Evolutionary conservation across 768 basidiomycete genomes (phyloP).

Genomic region (Phylloporus sp.): DNA sequence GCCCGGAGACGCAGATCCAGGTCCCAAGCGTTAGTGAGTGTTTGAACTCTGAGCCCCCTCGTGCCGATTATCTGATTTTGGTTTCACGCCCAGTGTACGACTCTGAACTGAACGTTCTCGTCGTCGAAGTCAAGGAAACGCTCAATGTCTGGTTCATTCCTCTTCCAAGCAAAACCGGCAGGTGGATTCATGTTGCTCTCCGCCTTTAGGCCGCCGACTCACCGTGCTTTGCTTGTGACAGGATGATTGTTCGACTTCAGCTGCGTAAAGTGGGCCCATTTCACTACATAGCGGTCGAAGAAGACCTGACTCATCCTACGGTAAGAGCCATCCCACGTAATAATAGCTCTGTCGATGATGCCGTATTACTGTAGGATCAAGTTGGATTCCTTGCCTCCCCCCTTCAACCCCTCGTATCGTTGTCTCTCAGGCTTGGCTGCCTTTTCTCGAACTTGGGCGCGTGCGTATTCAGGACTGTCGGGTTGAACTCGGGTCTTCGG

Average conservation of each 20-base stretch:
- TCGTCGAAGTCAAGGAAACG: slow-evolving; percentile 48
- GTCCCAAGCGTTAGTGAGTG: slow-evolving; percentile 43
- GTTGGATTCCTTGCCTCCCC: slow-evolving; percentile 20
- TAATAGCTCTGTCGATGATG: not conserved
- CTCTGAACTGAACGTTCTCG: slow-evolving; percentile 33
- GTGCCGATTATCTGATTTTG: not conserved
- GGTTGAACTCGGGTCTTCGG: slow-evolving; percentile 19
- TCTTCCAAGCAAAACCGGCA: slow-evolving; percentile 42
- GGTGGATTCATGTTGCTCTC: slow-evolving; percentile 32
- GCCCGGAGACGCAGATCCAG: slow-evolving; percentile 41
- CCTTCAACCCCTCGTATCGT: slow-evolving; percentile 12
- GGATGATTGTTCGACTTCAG: slow-evolving; percentile 46
- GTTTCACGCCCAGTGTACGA: slow-evolving; percentile 43
- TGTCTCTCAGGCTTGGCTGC: slow-evolving; percentile 18
- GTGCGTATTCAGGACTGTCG: slow-evolving; percentile 16
- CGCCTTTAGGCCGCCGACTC: not conserved
- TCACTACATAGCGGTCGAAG: slow-evolving; percentile 49
- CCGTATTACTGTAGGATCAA: slow-evolving; percentile 15
- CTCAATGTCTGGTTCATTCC: slow-evolving; percentile 41
- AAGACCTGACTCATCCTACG: slow-evolving; percentile 56
- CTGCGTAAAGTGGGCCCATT: slow-evolving; percentile 40
- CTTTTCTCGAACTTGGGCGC: slow-evolving; percentile 22
- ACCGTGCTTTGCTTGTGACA: slow-evolving; percentile 13
- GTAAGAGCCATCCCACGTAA: slow-evolving; percentile 21
- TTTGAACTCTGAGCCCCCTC: not conserved